phyloP scores from a whole-genome alignment of 805 yeast genomes.

The Kazachstania bromeliacearum region DNA sequence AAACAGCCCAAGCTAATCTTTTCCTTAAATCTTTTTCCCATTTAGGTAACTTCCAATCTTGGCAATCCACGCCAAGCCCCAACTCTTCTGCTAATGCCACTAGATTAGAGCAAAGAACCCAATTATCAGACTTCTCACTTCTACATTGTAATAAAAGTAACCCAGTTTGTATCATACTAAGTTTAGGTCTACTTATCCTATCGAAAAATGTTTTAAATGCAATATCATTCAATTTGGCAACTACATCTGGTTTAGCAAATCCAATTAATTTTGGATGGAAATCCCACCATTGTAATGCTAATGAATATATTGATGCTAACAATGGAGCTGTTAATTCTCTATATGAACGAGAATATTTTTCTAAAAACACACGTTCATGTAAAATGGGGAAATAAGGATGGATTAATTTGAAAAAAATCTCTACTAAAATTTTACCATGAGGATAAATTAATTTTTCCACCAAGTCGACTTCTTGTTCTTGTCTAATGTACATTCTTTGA shows the following conservation, averaged over 20 bases:
- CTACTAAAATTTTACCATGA: slow-evolving; percentile 73
- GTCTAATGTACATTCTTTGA: slow-evolving; percentile 53
- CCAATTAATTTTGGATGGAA: slow-evolving; percentile 57
- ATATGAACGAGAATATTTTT: slow-evolving; percentile 83
- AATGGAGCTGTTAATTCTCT: slow-evolving; percentile 87
- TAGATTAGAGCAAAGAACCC: slow-evolving; percentile 81
- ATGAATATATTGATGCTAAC: slow-evolving; percentile 78
- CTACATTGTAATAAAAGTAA: slow-evolving; percentile 56
- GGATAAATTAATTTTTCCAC: slow-evolving; percentile 87
- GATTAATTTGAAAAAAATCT: slow-evolving; percentile 71
- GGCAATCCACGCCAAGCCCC: slow-evolving; percentile 86
- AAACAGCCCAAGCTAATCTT: slow-evolving; percentile 93
- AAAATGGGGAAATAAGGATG: slow-evolving; percentile 89
- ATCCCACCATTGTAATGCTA: slow-evolving; percentile 94
- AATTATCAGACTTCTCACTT: slow-evolving; percentile 55
- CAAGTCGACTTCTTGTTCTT: slow-evolving; percentile 71
- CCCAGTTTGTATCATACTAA: slow-evolving; percentile 90
- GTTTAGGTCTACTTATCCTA: slow-evolving; percentile 74
- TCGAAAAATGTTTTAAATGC: slow-evolving; percentile 60
- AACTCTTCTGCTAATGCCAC: slow-evolving; percentile 83
- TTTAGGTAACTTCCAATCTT: slow-evolving; percentile 82
- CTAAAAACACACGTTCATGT: slow-evolving; percentile 85
- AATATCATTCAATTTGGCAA: slow-evolving; percentile 54
- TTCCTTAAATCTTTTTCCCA: slow-evolving; percentile 91
- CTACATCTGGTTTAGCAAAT: slow-evolving; percentile 66